Base-by-base conservation (phyloP, 2,329 filamentous ascomycete genomes). In the Beauveria bassiana region DNA sequence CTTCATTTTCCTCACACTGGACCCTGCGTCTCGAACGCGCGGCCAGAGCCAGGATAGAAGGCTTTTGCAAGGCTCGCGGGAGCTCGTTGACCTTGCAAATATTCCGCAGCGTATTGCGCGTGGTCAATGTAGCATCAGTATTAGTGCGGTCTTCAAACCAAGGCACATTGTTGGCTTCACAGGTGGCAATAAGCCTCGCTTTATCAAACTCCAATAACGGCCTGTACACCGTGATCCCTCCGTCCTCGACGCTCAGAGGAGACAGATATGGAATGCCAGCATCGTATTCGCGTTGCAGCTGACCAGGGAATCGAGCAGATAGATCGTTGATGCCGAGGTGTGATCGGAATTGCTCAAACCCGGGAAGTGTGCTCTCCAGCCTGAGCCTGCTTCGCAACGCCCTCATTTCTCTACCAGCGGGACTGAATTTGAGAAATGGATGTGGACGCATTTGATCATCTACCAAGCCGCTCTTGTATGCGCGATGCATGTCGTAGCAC, bases 71-170 rank as follows among this genome's bases (percentile, higher is more conserved):
- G 0, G 92, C 91, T 10, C 71, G 72, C 0, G 95, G 93, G 4
- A 98, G 75, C 3, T 72, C 69, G 62, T 86, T 74, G 5, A 81
- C 74, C 28, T 78, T 75, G 22, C 84, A 79, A 49, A 96, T 72
- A 70, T 88, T 77, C 38, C 93, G 85, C 43, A 97, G 79, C 0
- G 93, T 86, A 69, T 99, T 99, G 43, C 95, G 84, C 50, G 81
- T 75, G 0, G 95, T 96, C 62, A 96, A 75, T 0, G 87, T 91
- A 9, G 79, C 81, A 68, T 97, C 89, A 18, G 79, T 73, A 69
- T 99, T 99, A 1, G 93, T 97, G 47, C 79, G 76, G 71, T 99
- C 95, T 70, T 95, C 90, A 65, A 91, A 90, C 89, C 91, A 98
- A 0, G 77, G 75, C 10, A 96, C 75, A 0, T 79, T 74, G 65